Conservation (phyloP, 805 yeast species). For the Yamadazyma phyllophila region DNA sequence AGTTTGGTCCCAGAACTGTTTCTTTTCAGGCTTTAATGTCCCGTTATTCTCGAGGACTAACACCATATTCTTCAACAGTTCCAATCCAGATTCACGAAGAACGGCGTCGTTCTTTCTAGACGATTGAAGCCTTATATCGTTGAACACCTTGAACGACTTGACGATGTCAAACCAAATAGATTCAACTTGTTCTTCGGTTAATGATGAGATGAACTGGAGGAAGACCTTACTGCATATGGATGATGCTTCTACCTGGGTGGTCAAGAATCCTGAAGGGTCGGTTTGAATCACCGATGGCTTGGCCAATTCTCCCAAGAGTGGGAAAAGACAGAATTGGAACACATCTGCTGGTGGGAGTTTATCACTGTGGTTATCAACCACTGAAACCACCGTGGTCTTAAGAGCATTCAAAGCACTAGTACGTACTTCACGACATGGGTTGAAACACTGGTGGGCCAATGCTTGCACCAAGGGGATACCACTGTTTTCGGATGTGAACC, state of each 20-base stretch:
- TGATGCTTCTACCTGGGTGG: conserved; percentile 67
- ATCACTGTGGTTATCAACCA: conserved; percentile 30
- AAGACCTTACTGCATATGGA: conserved; percentile 60
- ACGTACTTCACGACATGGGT: conserved; percentile 80
- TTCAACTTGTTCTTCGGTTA: conserved; percentile 19
- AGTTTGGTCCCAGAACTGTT: conserved; percentile 29
- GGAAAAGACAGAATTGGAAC: conserved; percentile 73
- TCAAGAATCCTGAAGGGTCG: conserved; percentile 60
- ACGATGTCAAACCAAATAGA: conserved; percentile 36
- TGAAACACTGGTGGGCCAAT: conserved; percentile 82
- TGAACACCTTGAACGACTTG: conserved; percentile 29
- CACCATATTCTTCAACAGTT: conserved; percentile 41
- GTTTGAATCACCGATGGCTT: conserved; percentile 59
- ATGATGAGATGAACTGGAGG: conserved; percentile 30
- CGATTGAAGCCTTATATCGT: conserved; percentile 19
- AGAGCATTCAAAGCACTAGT: conserved; percentile 61
- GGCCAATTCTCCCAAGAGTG: conserved; percentile 64
- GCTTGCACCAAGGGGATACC: conserved; percentile 73
- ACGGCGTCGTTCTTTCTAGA: conserved; percentile 14
- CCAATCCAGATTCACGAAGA: conserved; percentile 33
- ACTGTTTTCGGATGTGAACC: conserved; percentile 32
- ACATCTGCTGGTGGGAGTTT: conserved; percentile 51
- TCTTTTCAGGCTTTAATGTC: conserved; percentile 20
- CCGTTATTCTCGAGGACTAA: conserved; percentile 33
- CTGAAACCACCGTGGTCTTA: conserved; percentile 50